Conservation (phyloP, 305 asterid species). For the Rubia peregrina region DNA sequence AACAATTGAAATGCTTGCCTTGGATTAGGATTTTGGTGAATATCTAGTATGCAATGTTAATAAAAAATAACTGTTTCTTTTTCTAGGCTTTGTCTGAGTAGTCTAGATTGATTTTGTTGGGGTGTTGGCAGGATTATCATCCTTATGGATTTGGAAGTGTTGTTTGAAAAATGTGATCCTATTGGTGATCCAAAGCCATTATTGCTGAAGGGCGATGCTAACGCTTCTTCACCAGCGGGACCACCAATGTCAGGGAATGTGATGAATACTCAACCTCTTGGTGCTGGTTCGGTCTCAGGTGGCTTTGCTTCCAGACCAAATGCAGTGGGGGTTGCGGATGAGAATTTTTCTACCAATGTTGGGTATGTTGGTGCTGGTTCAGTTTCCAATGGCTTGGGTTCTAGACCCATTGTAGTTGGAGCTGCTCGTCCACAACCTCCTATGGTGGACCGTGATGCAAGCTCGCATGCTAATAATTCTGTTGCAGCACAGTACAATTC, state of each 20-base stretch:
- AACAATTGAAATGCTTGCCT: neutral
- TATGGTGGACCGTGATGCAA: slow-evolving; percentile 30
- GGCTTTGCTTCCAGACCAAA: slow-evolving; percentile 32
- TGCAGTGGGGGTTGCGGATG: neutral
- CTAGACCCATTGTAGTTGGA: slow-evolving; percentile 39
- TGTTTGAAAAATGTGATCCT: slow-evolving; percentile 45
- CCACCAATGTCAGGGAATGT: slow-evolving; percentile 37
- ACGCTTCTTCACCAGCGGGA: slow-evolving; percentile 31
- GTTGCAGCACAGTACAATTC: slow-evolving; percentile 37
- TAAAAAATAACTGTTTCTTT: slow-evolving; percentile 5
- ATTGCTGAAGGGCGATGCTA: slow-evolving; percentile 30
- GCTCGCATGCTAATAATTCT: slow-evolving; percentile 31
- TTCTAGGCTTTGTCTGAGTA: slow-evolving; percentile 7
- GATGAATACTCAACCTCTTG: slow-evolving; percentile 28
- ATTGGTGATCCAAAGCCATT: slow-evolving; percentile 63
- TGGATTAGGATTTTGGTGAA: neutral
- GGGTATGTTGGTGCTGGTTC: slow-evolving; percentile 14
- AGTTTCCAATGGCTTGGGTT: slow-evolving; percentile 18
- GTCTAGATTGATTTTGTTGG: slow-evolving; percentile 6
- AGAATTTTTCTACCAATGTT: neutral
- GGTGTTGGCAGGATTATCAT: slow-evolving; percentile 68
- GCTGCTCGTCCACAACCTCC: slow-evolving; percentile 29
- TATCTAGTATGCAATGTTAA: neutral
- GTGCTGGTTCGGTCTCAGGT: slow-evolving; percentile 21
- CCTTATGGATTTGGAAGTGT: slow-evolving; percentile 52